Base-by-base conservation (phyloP, 148 eudicot genomes). In the Chenopodium quinoa region DNA sequence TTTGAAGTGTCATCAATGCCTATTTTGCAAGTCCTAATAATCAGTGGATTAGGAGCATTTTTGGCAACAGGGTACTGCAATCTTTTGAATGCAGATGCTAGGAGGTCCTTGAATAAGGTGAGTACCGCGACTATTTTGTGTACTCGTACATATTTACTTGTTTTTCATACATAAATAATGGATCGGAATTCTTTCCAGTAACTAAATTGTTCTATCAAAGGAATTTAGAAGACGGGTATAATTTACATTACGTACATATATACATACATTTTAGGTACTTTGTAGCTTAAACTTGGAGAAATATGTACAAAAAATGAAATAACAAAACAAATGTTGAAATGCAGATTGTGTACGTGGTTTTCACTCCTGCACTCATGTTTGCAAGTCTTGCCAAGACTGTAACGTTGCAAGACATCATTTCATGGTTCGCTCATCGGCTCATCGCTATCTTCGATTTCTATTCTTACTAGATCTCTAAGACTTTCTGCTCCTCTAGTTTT, bases 271-370 rank as follows among this genome's bases (percentile, higher is more conserved):
- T 37, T 37, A 37, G 44, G n/a, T 17, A 50, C 32, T 23, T 20
- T 40, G 14, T 37, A 37, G 27, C 20, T 19, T 37, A 34, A 25
- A 37, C 22, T 19, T 27, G 25, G 4, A 37, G 7, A 46, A 27
- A 48, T 66, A 31, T 78, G 44, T 66, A 47, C 34, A 63, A 2
- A 19, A 46, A 65, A 27, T 31, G 20, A 32, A 63, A 14, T 9
- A 20, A 17, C 40, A 78, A 63, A 82, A 25, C 9, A 58, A 78
- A 22, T 32, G 80, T 73, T 78, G 80, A 2, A 20, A 47, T 84
- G 85, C 93, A 95, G 99, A 89, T 96, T 40, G 98, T 93, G 83
- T 96, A 90, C 80, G 80, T 89, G 86, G 90, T 89, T 68, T 96
- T 96, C 83, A 91, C 92, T 66, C 99, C 99, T 7, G 67, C 88